Evolutionary conservation across 2,329 filamentous ascomycete species (phyloP).

Genomic region (Aureobasidium mangrovei): DNA sequence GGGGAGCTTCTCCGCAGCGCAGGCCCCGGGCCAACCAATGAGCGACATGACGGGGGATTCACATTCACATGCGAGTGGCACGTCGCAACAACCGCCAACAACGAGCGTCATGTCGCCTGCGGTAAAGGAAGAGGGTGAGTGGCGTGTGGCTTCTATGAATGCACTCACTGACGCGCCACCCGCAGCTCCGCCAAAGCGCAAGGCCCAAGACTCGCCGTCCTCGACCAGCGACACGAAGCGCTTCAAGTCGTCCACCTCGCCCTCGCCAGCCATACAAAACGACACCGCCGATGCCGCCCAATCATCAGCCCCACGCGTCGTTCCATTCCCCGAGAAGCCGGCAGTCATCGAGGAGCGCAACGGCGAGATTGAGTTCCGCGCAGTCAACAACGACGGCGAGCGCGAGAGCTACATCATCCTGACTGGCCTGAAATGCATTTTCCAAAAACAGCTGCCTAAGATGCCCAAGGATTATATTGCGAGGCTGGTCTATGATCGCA

Average conservation of each 20-base stretch:
- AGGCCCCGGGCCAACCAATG: not conserved
- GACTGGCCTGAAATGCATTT: constrained; percentile 93
- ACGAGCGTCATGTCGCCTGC: constrained; percentile 10
- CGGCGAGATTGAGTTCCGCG: constrained; percentile 91
- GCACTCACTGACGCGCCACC: not conserved
- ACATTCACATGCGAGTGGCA: constrained; percentile 8
- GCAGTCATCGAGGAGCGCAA: constrained; percentile 89
- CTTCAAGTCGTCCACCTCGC: constrained; percentile 42
- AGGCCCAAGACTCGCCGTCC: constrained; percentile 59
- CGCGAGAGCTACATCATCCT: constrained; percentile 87
- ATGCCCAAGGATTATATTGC: constrained; percentile 99
- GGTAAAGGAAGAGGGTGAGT: constrained; percentile 31
- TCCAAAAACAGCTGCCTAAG: constrained; percentile 95
- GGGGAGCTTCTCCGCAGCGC: not conserved
- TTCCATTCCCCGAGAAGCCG: constrained; percentile 87
- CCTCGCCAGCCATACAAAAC: constrained; percentile 25
- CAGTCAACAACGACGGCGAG: constrained; percentile 91
- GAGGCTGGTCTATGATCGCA: constrained; percentile 91
- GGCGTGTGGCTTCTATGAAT: not conserved
- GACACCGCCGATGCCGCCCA: constrained; percentile 26
- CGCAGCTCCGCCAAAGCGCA: constrained; percentile 52
- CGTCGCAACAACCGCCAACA: not conserved
- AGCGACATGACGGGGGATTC: not conserved
- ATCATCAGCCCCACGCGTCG: constrained; percentile 45
- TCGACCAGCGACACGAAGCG: constrained; percentile 54